Percentiles rank a stretch among this genome's conserved stretches.
Evolutionary conservation across 202 grass and related monocot species (phyloP).

Genomic region (Hordeum pubiflorum): DNA sequence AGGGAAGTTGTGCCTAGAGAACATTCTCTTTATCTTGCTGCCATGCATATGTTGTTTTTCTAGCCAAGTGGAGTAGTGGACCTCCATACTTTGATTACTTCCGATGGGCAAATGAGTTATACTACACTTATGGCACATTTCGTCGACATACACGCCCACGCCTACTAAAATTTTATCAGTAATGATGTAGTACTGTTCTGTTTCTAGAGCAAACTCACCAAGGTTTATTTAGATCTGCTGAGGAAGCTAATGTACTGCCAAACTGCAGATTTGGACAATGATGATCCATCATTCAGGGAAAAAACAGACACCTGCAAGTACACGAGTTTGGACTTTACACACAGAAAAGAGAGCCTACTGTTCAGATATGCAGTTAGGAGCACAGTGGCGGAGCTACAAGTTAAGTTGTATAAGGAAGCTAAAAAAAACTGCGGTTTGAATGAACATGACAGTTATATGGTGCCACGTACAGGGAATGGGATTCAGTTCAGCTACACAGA

Average conservation of each 20-base stretch:
- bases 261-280: not conserved
- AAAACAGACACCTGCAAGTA: not conserved
- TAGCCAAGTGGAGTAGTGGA: not conserved
- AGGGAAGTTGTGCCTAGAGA: not conserved
- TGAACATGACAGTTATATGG: no score
- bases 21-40: no score
- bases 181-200: not conserved
- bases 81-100: not conserved
- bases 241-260: not conserved
- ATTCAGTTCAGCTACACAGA: not conserved
- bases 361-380: no score
- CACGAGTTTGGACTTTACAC: no score
- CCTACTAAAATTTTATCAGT: not conserved
- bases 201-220: not conserved
- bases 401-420: no score
- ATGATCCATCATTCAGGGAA: not conserved
- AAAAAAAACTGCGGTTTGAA: no score
- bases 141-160: not conserved
- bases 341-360: no score
- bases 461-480: no score
- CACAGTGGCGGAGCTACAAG: not conserved
- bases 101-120: not conserved
- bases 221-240: not conserved
- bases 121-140: not conserved
- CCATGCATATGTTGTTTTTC: not conserved